Evolutionary conservation across 768 basidiomycete genomes (phyloP), one percentile per base, ranked within the genome.

Genomic region (Leccinum broughii): DNA sequence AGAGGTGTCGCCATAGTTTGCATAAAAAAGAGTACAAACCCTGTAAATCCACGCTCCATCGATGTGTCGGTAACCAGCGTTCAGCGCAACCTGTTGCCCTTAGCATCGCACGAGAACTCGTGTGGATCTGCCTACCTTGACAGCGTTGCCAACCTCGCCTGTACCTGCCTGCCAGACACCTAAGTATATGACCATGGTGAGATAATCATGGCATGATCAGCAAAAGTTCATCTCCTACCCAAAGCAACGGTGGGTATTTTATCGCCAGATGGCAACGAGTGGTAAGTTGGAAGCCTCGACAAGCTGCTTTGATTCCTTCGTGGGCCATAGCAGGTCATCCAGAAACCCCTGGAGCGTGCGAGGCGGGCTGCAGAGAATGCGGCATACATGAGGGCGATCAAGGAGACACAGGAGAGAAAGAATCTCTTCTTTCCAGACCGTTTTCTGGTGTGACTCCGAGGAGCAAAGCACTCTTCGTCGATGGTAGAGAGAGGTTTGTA

Each of bases 11-110:
- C 30, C 26, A 9, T 49, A 26, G 8, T 44, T 11, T 28, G 14
- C 24, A 26, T 30, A 11, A 26, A 51, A n/a, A 15, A 9, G 44
- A 24, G 6, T 8, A 72, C 81, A 8, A 60, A 86, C 87, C 46
- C 79, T 70, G 64, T 90, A 91, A 51, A 80, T 77, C 87, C 87
- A 90, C 44, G 88, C 89, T 17, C 83, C 88, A 63, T 89, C 89
- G 50, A 90, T 87, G 66, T 89, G 89, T 61, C 83, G 78, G 65
- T 90, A 90, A 0, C 89, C 88, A 6, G 82, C 75, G 26, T 78
- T 75, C 56, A 90, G 69, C 2, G 88, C 88, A 3, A 81, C 75
- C 83, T 87, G 55, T 11, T 10, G 8, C 9, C 2, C 24, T 60
- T 28, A 57, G 48, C 22, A 44, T 32, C 24, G 9, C 28, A 30